These are phyloP conservation scores for Diversispora epigaea DNA, from an alignment of 192 early-diverging fungal species.

Conservation along the genomic window DNA sequence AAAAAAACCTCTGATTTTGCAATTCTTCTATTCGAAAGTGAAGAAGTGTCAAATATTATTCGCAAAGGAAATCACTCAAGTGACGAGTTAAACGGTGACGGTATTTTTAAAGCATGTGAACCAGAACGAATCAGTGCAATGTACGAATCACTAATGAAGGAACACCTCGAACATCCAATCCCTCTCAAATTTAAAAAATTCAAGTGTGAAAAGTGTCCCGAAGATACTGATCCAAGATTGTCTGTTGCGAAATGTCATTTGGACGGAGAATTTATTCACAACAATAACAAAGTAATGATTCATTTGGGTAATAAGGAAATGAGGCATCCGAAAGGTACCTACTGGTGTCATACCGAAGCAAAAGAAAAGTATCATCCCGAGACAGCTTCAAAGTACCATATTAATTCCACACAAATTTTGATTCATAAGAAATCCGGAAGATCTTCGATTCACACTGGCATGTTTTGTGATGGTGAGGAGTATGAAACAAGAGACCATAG, in stretches of 20 bases:
- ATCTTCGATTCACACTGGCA: no score
- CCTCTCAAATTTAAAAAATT: neutral
- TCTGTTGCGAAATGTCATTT: neutral
- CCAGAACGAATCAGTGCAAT: neutral
- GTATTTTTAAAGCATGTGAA: slow-evolving; percentile 4
- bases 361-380: no score
- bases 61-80: no score
- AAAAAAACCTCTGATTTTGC: neutral
- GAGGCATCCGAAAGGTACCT: no score
- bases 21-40: slow-evolving; percentile 16
- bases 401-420: no score
- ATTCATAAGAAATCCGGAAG: no score
- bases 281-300: neutral
- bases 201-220: neutral
- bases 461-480: no score
- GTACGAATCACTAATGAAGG: slow-evolving; percentile 6
- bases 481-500: no score
- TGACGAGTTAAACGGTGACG: neutral
- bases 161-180: slow-evolving; percentile 1
- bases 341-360: no score
- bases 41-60: neutral
- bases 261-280: neutral
- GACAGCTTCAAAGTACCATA: no score
- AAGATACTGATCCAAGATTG: slow-evolving; percentile 5
- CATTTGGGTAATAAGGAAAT: no score